Conservation (phyloP, 352 stramenopile species). For the Phytophthora cajani region DNA sequence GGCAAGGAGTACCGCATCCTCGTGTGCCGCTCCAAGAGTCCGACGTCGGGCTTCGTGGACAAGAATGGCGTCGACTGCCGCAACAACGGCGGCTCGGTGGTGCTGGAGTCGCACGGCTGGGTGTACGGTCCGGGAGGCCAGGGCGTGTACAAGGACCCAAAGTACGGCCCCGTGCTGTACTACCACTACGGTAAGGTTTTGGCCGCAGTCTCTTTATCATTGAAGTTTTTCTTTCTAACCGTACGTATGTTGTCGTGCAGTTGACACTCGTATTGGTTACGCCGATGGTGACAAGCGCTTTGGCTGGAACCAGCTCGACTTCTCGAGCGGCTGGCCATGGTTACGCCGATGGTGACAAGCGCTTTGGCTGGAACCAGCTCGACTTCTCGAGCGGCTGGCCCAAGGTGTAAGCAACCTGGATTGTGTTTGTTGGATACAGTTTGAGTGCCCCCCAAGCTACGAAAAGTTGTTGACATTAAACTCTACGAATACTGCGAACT, state of each 20-base stretch:
- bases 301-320: conserved; percentile 52
- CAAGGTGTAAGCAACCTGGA: conserved; percentile 24
- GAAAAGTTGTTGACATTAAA: too few species aligned
- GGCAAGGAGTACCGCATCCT: conserved; percentile 65
- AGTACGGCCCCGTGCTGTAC: conserved; percentile 51
- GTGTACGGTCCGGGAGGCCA: conserved; percentile 59
- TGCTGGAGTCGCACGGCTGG: conserved; percentile 50
- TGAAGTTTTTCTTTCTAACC: too few species aligned
- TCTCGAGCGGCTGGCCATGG: conserved; percentile 40
- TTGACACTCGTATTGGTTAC: conserved; percentile 48
- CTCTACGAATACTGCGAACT: too few species aligned
- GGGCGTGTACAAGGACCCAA: conserved; percentile 54
- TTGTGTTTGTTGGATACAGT: too few species aligned
- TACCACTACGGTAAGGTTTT: conserved; percentile 50
- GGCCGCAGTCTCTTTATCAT: too few species aligned
- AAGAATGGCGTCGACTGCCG: conserved; percentile 42
- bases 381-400: conserved; percentile 59
- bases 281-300: conserved; percentile 48
- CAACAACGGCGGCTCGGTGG: conserved; percentile 48
- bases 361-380: conserved; percentile 61
- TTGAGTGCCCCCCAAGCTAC: too few species aligned
- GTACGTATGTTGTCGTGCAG: conserved; percentile 8
- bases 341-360: conserved; percentile 59
- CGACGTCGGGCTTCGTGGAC: conserved; percentile 51
- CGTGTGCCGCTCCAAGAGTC: conserved; percentile 46